Conservation (phyloP, 129 eudicot genomes). For the Flaveria trinervia region DNA sequence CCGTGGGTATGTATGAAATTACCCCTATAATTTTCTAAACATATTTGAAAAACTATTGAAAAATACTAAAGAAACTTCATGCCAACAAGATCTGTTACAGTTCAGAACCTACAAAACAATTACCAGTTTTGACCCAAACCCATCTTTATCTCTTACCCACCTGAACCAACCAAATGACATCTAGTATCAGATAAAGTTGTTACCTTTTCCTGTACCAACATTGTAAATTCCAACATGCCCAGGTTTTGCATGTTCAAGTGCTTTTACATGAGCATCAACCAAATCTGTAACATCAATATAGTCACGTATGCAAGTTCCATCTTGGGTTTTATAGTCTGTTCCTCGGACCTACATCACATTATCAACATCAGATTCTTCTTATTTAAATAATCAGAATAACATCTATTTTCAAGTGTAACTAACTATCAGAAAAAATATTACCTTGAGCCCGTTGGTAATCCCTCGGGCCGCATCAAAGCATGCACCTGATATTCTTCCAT, state of each 20-base stretch:
- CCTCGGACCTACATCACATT: conserved; percentile 61
- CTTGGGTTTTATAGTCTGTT: conserved; percentile 82
- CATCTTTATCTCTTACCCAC: neutral
- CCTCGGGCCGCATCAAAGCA: conserved; percentile 96
- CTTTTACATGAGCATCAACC: conserved; percentile 95
- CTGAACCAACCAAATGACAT: neutral
- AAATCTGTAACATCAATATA: conserved; percentile 88
- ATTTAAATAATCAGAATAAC: neutral
- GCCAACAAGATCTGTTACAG: neutral
- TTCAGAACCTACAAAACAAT: neutral
- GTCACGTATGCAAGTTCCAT: conserved; percentile 87
- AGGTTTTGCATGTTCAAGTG: conserved; percentile 72
- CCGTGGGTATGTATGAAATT: neutral
- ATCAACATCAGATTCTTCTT: neutral
- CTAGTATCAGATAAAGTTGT: neutral
- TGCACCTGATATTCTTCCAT: conserved; percentile 96
- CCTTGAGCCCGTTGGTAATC: conserved; percentile 84
- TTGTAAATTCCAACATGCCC: conserved; percentile 80
- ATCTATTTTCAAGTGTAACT: neutral
- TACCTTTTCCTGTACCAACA: conserved; percentile 92
- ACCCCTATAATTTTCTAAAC: neutral
- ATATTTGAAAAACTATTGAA: too few relatives aligned
- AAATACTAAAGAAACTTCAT: neutral
- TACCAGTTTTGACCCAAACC: neutral
- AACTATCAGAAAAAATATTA: conserved; percentile 19